These are phyloP conservation scores for Ceratocystis eucalypticola DNA, from an alignment of 2,329 filamentous ascomycete species.

Conservation along the genomic window DNA sequence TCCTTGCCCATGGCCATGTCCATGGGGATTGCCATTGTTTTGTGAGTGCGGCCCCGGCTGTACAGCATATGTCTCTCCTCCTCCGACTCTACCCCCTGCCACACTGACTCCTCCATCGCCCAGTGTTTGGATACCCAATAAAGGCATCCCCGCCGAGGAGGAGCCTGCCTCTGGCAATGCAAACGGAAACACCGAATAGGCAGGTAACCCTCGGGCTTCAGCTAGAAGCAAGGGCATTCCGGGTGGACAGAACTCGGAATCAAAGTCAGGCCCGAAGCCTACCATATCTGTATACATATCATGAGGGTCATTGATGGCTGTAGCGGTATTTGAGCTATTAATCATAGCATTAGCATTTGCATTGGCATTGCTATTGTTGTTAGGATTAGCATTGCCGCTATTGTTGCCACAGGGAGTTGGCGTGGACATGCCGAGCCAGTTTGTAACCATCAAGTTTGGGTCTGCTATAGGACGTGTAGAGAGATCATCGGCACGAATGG, in stretches of 20 bases:
- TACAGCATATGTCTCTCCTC: neutral
- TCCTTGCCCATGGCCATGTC: conserved; percentile 2
- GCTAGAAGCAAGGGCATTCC: conserved; percentile 20
- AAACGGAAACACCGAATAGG: conserved; percentile 14
- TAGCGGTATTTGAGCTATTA: neutral
- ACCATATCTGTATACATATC: neutral
- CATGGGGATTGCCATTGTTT: neutral
- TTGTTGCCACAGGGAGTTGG: neutral
- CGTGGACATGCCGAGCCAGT: conserved; percentile 5
- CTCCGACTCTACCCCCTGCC: neutral
- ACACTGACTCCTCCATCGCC: neutral
- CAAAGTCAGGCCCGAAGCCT: conserved; percentile 12
- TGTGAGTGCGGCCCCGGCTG: neutral
- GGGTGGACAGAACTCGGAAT: conserved; percentile 19
- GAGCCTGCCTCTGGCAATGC: conserved; percentile 1
- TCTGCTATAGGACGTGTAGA: neutral
- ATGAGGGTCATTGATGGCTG: neutral
- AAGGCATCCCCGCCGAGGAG: neutral
- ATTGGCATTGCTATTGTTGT: neutral
- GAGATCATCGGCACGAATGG: conserved; percentile 1
- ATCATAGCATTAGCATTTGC: neutral
- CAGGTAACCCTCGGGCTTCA: conserved; percentile 20
- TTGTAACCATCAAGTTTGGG: neutral
- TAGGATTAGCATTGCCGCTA: neutral
- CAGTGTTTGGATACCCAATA: conserved; percentile 3